phyloP scores from a whole-genome alignment of 768 basidiomycete species.

The Phylloporus sp. region DNA sequence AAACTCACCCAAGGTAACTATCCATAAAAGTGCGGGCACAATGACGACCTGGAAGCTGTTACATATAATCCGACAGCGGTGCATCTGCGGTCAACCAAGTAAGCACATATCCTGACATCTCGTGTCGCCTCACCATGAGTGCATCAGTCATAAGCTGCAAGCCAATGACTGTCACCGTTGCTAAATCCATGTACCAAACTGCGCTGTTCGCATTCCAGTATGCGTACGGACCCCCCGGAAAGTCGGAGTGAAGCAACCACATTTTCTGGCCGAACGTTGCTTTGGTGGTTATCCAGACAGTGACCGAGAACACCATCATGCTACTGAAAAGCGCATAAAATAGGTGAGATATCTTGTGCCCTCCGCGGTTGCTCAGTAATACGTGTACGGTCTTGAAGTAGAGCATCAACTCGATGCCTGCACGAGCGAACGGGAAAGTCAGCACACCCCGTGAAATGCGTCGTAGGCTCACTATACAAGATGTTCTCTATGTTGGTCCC shows the following conservation, averaged over 20 bases:
- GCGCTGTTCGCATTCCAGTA: slow-evolving; percentile 27
- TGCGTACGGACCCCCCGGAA: slow-evolving; percentile 32
- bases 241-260: slow-evolving; percentile 33
- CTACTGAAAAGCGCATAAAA: slow-evolving; percentile 24
- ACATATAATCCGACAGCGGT: slow-evolving; percentile 38
- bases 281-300: slow-evolving; percentile 25
- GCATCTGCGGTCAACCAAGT: slow-evolving; percentile 29
- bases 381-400: slow-evolving; percentile 21
- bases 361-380: slow-evolving; percentile 6
- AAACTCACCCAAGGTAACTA: slow-evolving; percentile 18
- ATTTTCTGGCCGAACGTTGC: slow-evolving; percentile 27
- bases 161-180: slow-evolving; percentile 20
- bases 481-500: no score
- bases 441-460: no score
- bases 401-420: slow-evolving; percentile 23
- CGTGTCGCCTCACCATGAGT: slow-evolving; percentile 13
- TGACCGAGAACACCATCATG: slow-evolving; percentile 25
- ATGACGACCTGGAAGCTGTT: slow-evolving; percentile 7
- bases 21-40: slow-evolving; percentile 21
- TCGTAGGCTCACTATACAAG: no score
- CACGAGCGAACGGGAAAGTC: background rate
- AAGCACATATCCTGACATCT: background rate
- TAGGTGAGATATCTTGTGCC: slow-evolving; percentile 1
- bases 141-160: slow-evolving; percentile 36
- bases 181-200: slow-evolving; percentile 27